phyloP scores from a whole-genome alignment of 2,329 filamentous ascomycete species.

The Zymoseptoria brevis region DNA sequence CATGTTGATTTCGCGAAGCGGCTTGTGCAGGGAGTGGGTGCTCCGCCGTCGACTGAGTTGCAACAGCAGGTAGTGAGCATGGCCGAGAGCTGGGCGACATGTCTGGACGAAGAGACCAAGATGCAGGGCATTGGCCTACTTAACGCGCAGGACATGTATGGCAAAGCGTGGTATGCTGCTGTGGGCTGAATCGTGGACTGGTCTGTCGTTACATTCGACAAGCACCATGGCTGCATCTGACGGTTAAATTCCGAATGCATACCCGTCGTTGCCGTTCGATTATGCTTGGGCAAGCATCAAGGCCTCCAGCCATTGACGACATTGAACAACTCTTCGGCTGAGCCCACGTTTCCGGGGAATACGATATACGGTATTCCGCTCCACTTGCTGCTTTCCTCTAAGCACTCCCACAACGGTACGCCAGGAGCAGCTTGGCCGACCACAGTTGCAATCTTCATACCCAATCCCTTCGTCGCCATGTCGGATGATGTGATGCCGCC shows the following conservation, averaged over 20 bases:
- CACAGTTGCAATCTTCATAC: constrained; percentile 47
- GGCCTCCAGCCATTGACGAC: background rate
- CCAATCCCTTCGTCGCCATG: constrained; percentile 49
- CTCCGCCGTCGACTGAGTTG: background rate
- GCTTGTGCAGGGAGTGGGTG: constrained; percentile 13
- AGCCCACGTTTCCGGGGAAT: constrained; percentile 52
- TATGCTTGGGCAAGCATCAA: background rate
- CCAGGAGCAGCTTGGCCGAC: constrained; percentile 51
- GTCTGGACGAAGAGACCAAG: background rate
- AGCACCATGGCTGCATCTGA: too few relatives aligned
- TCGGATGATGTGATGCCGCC: constrained; percentile 55
- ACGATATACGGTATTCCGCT: constrained; percentile 49
- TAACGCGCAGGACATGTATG: background rate
- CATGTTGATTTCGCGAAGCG: constrained; percentile 3
- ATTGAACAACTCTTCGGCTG: background rate
- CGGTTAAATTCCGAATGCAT: too few relatives aligned
- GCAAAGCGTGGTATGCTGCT: background rate
- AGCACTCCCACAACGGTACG: constrained; percentile 52
- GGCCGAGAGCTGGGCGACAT: background rate
- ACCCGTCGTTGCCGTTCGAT: background rate
- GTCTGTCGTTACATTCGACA: too few relatives aligned
- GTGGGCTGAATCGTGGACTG: background rate
- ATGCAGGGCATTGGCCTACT: background rate
- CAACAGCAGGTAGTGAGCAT: background rate
- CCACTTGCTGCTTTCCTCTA: constrained; percentile 46